Base-by-base conservation (phyloP, 2,329 filamentous ascomycete genomes). In the Penicillium freii region DNA sequence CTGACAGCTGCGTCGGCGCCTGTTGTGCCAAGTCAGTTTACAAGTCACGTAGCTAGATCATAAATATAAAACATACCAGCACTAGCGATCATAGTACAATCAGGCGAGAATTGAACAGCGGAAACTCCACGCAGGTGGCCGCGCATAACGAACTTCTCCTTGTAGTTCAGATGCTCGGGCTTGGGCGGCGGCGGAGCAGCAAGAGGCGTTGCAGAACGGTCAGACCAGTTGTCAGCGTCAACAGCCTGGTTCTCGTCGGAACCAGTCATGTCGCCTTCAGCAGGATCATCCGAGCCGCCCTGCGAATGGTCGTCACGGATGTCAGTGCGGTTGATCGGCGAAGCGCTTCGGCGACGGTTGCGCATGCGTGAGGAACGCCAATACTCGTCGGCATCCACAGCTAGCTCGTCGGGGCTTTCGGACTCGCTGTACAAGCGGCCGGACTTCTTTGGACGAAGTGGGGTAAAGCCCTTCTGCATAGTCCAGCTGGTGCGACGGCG, bases 1-100 rank as follows among this genome's bases (percentile, higher is more conserved):
- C 94, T 96, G 70, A 96, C 84, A 8, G 91, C 94, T 54, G 86
- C 89, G 76, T 99, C 94, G 21, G 93, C 91, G 34, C 91, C 81
- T 83, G 64, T 27, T 66, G 42, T 63, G 52, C 11, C 56, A 53
- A 27, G 59, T 51, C 34, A 42, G 31, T 39, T 46, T 25, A 19
- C 19, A 23, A 36, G 36, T 19, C 8, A 5, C 42, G 6, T 2
- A 34, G 33, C 11, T 45, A 21, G 27, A 40, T 1, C 17, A 5
- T 5, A 8, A 54, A 17, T 34, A 25, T 36, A 44, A 45, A 43
- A 71, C 80, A 66, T 75, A 84, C 82, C 96, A 51, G 88, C 89
- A 61, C 89, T 94, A 21, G 94, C 94, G 63, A 99, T 90, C 86
- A 90, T 94, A 33, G 84, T 84, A 5, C 92, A 91, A 75, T 97